Evolutionary conservation across 2,329 filamentous ascomycete species (phyloP).

Genomic region (Arthroderma sp.): DNA sequence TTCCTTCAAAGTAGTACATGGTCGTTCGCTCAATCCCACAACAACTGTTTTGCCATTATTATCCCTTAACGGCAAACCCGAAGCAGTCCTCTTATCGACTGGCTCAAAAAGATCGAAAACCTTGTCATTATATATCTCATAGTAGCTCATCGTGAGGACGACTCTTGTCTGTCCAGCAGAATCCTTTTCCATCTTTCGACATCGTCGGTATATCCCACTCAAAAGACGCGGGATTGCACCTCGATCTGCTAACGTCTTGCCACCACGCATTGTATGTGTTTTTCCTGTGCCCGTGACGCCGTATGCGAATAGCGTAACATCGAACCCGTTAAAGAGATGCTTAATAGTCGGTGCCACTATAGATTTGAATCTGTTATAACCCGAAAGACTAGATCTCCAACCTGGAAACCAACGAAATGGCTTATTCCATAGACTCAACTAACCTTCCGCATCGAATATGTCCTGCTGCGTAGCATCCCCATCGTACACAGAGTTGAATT

Average conservation of each 20-base stretch:
- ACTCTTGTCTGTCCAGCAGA: constrained; percentile 56
- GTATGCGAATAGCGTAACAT: constrained; percentile 84
- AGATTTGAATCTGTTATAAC: too few relatives aligned
- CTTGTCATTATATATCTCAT: constrained; percentile 95
- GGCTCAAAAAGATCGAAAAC: constrained; percentile 83
- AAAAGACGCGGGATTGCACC: constrained; percentile 78
- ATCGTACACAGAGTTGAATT: constrained; percentile 89
- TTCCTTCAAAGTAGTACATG: constrained; percentile 73
- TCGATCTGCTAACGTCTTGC: constrained; percentile 69
- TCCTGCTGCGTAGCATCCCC: constrained; percentile 67
- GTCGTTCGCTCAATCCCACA: constrained; percentile 68
- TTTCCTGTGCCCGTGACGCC: constrained; percentile 89
- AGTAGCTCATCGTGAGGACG: constrained; percentile 70
- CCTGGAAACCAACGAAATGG: background rate
- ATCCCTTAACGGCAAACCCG: constrained; percentile 70
- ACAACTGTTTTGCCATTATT: constrained; percentile 79
- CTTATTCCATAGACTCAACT: constrained; percentile 16
- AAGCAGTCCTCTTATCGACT: constrained; percentile 69
- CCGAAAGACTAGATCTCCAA: background rate
- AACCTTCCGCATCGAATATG: constrained; percentile 81
- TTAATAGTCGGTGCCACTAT: constrained; percentile 79
- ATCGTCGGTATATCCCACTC: constrained; percentile 71
- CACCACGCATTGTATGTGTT: constrained; percentile 91
- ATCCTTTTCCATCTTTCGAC: constrained; percentile 76
- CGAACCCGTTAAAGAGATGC: constrained; percentile 71